Evolutionary conservation across 2,329 filamentous ascomycete species (phyloP).

Genomic region (Penicillium crustosum): DNA sequence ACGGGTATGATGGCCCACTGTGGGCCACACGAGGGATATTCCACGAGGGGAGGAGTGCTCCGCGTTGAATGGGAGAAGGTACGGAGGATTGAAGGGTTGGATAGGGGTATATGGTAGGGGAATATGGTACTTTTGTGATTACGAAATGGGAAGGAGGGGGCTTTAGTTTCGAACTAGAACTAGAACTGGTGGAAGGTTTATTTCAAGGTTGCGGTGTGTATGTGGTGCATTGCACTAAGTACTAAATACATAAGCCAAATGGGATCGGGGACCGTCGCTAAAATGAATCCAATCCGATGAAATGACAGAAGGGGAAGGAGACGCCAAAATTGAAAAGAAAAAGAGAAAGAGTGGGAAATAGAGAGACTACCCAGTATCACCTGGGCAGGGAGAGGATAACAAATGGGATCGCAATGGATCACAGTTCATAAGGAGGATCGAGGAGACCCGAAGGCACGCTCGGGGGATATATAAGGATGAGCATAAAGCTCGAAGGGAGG

Average conservation of each 20-base stretch:
- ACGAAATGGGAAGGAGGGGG: not conserved
- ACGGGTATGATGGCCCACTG: conserved; percentile 6
- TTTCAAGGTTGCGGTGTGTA: not conserved
- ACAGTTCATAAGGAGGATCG: not conserved
- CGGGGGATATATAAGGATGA: conserved; percentile 5
- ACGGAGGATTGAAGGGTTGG: too few species aligned
- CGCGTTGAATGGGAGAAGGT: too few species aligned
- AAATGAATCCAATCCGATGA: conserved; percentile 14
- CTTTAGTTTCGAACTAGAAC: not conserved
- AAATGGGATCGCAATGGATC: not conserved
- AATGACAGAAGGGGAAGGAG: not conserved
- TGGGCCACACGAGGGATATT: not conserved
- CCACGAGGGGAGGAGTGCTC: not conserved
- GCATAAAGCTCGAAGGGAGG: not conserved
- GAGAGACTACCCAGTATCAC: not conserved
- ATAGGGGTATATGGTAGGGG: not conserved
- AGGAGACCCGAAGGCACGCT: not conserved
- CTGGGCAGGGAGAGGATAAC: not conserved
- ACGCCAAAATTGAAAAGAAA: not conserved
- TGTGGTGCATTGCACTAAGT: conserved; percentile 4
- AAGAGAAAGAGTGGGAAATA: not conserved
- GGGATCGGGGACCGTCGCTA: conserved; percentile 15
- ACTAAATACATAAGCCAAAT: conserved; percentile 21
- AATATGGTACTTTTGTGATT: not conserved
- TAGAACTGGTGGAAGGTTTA: not conserved